A percentile compares a stretch with the other conserved stretches of the same genome.
phyloP scores from a whole-genome alignment of 139 green algal species.

The Protoeuglena noctilucae region DNA sequence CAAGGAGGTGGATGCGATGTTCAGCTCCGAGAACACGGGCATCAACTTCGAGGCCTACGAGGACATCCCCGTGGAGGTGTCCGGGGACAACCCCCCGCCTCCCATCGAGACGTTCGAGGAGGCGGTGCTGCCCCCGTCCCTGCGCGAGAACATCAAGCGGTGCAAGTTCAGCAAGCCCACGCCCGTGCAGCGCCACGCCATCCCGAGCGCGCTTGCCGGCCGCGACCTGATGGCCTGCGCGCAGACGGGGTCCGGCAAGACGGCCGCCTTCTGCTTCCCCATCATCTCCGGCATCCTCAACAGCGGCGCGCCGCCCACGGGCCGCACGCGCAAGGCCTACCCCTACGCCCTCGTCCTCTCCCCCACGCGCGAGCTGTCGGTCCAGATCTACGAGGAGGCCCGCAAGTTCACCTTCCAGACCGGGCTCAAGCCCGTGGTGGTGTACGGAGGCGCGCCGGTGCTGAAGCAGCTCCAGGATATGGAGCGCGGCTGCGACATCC shows the following conservation, averaged over 20 bases:
- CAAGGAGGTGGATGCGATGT: slow-evolving; percentile 35
- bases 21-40: slow-evolving; percentile 75
- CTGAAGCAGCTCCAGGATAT: slow-evolving; percentile 81
- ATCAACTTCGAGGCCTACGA: slow-evolving; percentile 98
- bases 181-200: slow-evolving; percentile 89
- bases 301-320: slow-evolving; percentile 33
- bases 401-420: slow-evolving; percentile 91
- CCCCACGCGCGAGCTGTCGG: slow-evolving; percentile 82
- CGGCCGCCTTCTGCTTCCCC: slow-evolving; percentile 95
- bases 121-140: slow-evolving; percentile 44
- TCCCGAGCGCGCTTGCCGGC: slow-evolving; percentile 82
- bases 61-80: slow-evolving; percentile 91
- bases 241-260: slow-evolving; percentile 95
- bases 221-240: slow-evolving; percentile 93
- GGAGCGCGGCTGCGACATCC: slow-evolving; percentile 84
- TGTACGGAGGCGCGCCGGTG: slow-evolving; percentile 89
- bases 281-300: slow-evolving; percentile 85
- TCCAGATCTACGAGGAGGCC: slow-evolving; percentile 82
- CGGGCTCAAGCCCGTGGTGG: slow-evolving; percentile 71
- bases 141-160: slow-evolving; percentile 74
- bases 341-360: slow-evolving; percentile 77
- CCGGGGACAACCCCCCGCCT: slow-evolving; percentile 58
- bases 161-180: slow-evolving; percentile 98
- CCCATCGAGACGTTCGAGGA: slow-evolving; percentile 75
- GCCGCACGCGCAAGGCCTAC: slow-evolving; percentile 60